phyloP scores from a whole-genome alignment of 495 filamentous ascomycete species.

The Neurospora sp. region DNA sequence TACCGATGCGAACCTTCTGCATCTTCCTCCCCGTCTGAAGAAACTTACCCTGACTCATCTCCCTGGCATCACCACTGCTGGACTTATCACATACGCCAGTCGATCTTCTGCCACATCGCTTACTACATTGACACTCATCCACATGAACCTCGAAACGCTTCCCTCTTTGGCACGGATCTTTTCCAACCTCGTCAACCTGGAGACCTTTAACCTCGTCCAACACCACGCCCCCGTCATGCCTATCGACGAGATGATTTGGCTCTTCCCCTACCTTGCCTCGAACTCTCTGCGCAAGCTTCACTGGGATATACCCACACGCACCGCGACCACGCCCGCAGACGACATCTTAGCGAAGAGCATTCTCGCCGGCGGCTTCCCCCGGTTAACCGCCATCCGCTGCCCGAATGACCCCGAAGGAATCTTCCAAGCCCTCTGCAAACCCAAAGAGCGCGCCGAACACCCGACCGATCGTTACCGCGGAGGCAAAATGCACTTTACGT shows the following conservation, averaged over 20 bases:
- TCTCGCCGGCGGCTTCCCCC: conserved; percentile 57
- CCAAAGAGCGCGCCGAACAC: conserved; percentile 29
- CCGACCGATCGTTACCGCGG: conserved; percentile 28
- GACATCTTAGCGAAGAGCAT: conserved; percentile 66
- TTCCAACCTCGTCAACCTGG: conserved; percentile 50
- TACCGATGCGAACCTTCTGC: conserved; percentile 55
- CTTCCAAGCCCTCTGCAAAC: conserved; percentile 62
- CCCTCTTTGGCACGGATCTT: conserved; percentile 68
- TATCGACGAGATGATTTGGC: conserved; percentile 49
- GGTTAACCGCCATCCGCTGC: conserved; percentile 55
- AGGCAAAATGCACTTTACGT: conserved; percentile 14
- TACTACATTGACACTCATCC: conserved; percentile 51
- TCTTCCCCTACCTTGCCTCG: conserved; percentile 61
- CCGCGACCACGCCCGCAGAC: conserved; percentile 45
- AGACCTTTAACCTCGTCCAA: conserved; percentile 64
- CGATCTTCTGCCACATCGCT: conserved; percentile 46
- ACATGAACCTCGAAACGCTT: conserved; percentile 56
- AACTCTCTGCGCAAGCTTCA: conserved; percentile 57
- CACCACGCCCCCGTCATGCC: conserved; percentile 50
- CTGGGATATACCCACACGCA: conserved; percentile 63
- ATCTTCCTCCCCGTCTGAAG: conserved; percentile 55
- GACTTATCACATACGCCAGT: conserved; percentile 63
- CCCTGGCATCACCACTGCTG: conserved; percentile 64
- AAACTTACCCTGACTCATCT: conserved; percentile 69
- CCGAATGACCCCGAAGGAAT: conserved; percentile 65